Base-by-base conservation (phyloP, 2,329 filamentous ascomycete species). In the Fusarium agapanthi region DNA sequence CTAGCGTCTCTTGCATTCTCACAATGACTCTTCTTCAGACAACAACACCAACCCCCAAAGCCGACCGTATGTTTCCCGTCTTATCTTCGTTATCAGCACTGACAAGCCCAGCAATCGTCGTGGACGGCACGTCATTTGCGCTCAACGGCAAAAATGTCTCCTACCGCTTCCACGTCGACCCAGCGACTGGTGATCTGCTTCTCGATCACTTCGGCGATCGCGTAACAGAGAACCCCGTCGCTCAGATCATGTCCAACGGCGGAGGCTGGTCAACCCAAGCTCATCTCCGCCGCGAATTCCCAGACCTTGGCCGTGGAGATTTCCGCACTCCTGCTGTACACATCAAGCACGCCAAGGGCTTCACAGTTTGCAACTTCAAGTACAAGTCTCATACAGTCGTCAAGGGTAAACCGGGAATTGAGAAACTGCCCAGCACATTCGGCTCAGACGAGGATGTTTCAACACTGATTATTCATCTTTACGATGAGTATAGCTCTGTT, bases 111-210 rank as follows among this genome's bases (percentile, higher is more conserved):
- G 88, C 84, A 41, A 84, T 90, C 61, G 82, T 84, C 28, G 87
- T 87, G n/a, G 79, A 88, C 10, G 88, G 87, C 15, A 86, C 82
- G 7, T 86, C 85, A 22, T 91, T 91, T 71, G 84, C 87, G 4
- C 81, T 91, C 50, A 88, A 88, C 35, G 88, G 87, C 32, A 80
- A 86, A 50, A 83, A 84, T 69, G 83, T 90, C 35, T 90, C 89
- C 2, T 91, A 92, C 74, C 87, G 88, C 47, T 91, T 92, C 77
- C 90, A 91, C 69, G 88, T 91, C 48, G 87, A 91, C 69, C 80
- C 85, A 7, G 77, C 76, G 14, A 88, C 86, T 1, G 85, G 87
- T 8, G 89, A 92, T 61, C 83, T 92, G 41, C 78, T 88, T 22
- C 85, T 87, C 1, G 89, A 91, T 72, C 89, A 91, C 75, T 92